Evolutionary conservation across 192 early-diverging fungal genomes (phyloP).

Genomic region (Neocallimastix lanati): DNA sequence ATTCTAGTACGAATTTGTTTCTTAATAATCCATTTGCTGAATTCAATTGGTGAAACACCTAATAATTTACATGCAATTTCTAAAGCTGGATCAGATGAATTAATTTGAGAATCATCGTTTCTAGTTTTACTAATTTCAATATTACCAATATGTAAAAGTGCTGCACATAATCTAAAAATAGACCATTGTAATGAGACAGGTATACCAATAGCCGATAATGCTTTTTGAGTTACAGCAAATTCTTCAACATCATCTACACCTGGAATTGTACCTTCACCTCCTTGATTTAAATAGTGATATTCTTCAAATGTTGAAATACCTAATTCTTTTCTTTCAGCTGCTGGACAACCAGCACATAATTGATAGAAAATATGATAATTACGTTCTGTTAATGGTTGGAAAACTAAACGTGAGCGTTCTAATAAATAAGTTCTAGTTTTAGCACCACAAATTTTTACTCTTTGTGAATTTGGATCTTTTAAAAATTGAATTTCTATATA

Average conservation of each 20-base stretch:
- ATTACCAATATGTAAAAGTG: constrained; percentile 88
- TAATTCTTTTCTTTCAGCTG: constrained; percentile 62
- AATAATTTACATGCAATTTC: constrained; percentile 48
- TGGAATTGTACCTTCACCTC: constrained; percentile 50
- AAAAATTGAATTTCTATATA: constrained; percentile 90
- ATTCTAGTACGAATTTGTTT: constrained; percentile 76
- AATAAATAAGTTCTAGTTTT: too few relatives aligned
- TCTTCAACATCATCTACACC: constrained; percentile 86
- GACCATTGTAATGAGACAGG: constrained; percentile 57
- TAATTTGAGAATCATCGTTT: constrained; percentile 44
- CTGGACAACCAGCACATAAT: too few relatives aligned
- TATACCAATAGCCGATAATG: constrained; percentile 72
- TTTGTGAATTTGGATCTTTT: constrained; percentile 16
- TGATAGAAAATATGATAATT: constrained; percentile 99
- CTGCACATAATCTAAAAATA: constrained; percentile 80
- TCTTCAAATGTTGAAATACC: constrained; percentile 50
- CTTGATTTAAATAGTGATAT: constrained; percentile 82
- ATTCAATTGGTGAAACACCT: constrained; percentile 55
- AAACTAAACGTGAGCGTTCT: constrained; percentile 86
- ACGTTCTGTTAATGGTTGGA: constrained; percentile 68
- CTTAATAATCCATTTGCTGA: constrained; percentile 88
- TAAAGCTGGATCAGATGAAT: constrained; percentile 59
- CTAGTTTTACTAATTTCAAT: constrained; percentile 57
- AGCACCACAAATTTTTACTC: constrained; percentile 73
- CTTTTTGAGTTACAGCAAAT: constrained; percentile 71